Base-by-base conservation (phyloP, 352 stramenopile genomes). In the Poterioochromonas sp. region DNA sequence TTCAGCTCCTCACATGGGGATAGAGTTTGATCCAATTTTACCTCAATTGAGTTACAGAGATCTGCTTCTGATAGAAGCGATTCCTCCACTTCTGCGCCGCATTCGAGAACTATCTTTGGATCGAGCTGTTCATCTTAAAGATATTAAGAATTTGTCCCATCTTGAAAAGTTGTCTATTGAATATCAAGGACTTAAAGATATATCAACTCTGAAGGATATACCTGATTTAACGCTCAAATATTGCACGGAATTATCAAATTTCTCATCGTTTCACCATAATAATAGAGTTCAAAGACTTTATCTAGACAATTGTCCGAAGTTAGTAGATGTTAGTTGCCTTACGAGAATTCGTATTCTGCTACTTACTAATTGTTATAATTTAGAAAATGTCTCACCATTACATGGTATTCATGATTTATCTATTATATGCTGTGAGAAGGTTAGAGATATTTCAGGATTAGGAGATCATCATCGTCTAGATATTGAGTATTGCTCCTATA, bases 361-460 rank as follows among this genome's bases (percentile, higher is more conserved):
- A 58, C 47, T n/a, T 58, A 58, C 47, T 58, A 58, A 58, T 58
- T 58, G 47, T 58, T 58, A 58, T 58, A 58, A 58, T 58, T 58
- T 58, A 58, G 47, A 58, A 58, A 58, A 58, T 58, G 47, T 58
- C 47, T 58, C 47, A 58, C 47, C 47, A 58, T 58, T 58, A 58
- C 47, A 58, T 58, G 47, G 47, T 58, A 58, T 58, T 58, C 47
- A 58, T 58, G 47, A 58, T 58, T 58, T 58, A 58, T 58, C 47
- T 58, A 58, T 58, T 58, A 58, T 58, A 58, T 58, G 47, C 47
- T 58, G 47, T 58, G 47, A 58, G 47, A 58, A 58, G 47, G 47
- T 58, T 58, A 58, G 47, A 58, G 47, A 58, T 58, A 58, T 58
- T 58, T 58, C 47, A 58, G 47, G 47, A 58, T 58, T 58, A 58